Evolutionary conservation across 1,139 yeast genomes (phyloP).

Genomic region (Yarrowia galli): DNA sequence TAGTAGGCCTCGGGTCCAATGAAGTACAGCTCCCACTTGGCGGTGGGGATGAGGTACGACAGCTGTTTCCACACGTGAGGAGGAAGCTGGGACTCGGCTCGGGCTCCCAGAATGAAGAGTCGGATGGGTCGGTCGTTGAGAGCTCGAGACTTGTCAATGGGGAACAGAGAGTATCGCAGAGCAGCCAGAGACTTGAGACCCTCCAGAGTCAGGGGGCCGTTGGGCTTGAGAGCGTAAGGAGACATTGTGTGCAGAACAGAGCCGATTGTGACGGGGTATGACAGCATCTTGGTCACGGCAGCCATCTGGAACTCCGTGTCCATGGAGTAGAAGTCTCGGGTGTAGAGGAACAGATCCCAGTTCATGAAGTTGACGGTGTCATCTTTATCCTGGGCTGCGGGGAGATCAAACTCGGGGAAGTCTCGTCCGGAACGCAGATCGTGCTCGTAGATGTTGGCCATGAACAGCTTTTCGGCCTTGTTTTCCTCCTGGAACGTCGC

Average conservation of each 20-base stretch:
- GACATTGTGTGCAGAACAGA: conserved; percentile 82
- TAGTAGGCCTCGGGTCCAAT: conserved; percentile 92
- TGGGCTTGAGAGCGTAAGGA: conserved; percentile 80
- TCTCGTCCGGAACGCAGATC: conserved; percentile 92
- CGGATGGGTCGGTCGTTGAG: conserved; percentile 90
- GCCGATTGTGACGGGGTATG: conserved; percentile 91
- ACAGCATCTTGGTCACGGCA: conserved; percentile 90
- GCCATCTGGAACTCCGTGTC: conserved; percentile 96
- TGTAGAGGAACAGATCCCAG: conserved; percentile 95
- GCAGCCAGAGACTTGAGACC: conserved; percentile 94
- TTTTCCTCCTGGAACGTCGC: conserved; percentile 70
- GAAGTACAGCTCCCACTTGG: conserved; percentile 84
- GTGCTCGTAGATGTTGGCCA: conserved; percentile 92
- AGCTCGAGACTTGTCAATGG: conserved; percentile 60
- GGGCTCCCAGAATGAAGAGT: conserved; percentile 86
- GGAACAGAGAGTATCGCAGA: conserved; percentile 84
- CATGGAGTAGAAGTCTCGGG: conserved; percentile 93
- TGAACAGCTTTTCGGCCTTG: conserved; percentile 74
- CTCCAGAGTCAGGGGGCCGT: conserved; percentile 88
- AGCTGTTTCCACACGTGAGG: conserved; percentile 96
- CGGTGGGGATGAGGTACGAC: conserved; percentile 82
- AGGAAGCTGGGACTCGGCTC: conserved; percentile 93
- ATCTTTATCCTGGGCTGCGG: conserved; percentile 79
- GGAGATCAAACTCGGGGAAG: conserved; percentile 95
- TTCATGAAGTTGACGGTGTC: conserved; percentile 76